These are phyloP conservation scores for Rhynchosporium agropyri DNA, from an alignment of 2,329 filamentous ascomycete species.

Conservation along the genomic window DNA sequence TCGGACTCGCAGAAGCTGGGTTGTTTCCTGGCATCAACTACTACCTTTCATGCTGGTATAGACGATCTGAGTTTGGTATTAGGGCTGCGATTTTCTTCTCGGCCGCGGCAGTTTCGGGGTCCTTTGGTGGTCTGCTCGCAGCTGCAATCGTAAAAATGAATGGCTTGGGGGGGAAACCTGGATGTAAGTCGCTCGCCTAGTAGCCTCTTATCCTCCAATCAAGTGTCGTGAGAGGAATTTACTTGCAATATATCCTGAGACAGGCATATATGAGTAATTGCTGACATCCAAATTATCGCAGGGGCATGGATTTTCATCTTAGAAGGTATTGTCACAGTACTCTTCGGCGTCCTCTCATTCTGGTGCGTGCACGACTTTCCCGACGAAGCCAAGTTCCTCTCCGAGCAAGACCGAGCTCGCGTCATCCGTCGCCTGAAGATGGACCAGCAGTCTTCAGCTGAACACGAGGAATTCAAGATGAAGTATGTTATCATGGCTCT, in stretches of 20 bases:
- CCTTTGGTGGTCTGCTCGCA: slow-evolving; percentile 74
- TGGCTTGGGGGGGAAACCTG: slow-evolving; percentile 58
- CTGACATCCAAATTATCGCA: too few species aligned
- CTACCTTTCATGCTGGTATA: slow-evolving; percentile 85
- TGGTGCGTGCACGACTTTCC: slow-evolving; percentile 86
- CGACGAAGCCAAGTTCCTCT: slow-evolving; percentile 73
- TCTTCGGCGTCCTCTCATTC: slow-evolving; percentile 69
- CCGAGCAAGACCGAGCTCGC: slow-evolving; percentile 67
- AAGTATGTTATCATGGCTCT: slow-evolving; percentile 71
- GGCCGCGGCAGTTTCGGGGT: slow-evolving; percentile 76
- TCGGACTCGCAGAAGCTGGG: slow-evolving; percentile 75
- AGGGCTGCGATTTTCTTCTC: slow-evolving; percentile 83
- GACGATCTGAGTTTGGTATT: slow-evolving; percentile 76
- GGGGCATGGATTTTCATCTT: slow-evolving; percentile 69
- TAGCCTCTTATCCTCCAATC: too few species aligned
- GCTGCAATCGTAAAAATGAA: slow-evolving; percentile 72
- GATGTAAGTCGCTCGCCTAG: slow-evolving; percentile 43
- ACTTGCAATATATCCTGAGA: too few species aligned
- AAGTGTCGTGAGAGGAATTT: too few species aligned
- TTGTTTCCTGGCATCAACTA: slow-evolving; percentile 79
- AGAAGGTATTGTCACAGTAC: slow-evolving; percentile 69
- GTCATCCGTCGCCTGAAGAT: slow-evolving; percentile 70
- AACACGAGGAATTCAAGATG: slow-evolving; percentile 75
- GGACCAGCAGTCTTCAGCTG: slow-evolving; percentile 75
- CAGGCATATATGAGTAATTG: too few species aligned